phyloP scores from a whole-genome alignment of 768 basidiomycete genomes.

The Cystofilobasidium bisporidii region DNA sequence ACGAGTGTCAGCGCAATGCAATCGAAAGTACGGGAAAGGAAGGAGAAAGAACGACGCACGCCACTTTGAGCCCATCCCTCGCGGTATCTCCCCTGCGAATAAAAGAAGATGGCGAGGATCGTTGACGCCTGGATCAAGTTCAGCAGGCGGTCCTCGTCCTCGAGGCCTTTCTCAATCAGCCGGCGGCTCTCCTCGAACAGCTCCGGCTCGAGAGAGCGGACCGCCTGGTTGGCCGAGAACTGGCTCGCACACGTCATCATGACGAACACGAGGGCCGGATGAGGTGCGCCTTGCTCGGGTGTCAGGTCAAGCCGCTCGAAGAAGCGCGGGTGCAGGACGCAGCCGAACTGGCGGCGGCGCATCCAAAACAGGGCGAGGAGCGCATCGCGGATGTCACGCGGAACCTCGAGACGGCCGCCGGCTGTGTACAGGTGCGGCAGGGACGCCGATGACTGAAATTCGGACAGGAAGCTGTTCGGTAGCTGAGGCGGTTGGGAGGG shows the following conservation, averaged over 20 bases:
- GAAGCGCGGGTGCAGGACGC: neutral
- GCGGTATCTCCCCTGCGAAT: neutral
- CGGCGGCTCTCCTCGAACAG: neutral
- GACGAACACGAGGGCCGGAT: neutral
- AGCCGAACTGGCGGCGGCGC: neutral
- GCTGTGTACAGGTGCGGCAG: neutral
- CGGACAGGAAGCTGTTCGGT: neutral
- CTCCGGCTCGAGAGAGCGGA: neutral
- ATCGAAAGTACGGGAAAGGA: too few species aligned
- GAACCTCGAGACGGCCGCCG: neutral
- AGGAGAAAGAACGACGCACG: neutral
- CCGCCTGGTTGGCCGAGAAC: neutral
- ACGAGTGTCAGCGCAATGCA: too few species aligned
- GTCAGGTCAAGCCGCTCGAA: neutral
- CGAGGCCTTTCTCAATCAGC: neutral
- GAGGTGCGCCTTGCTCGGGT: neutral
- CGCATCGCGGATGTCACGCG: neutral
- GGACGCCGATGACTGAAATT: neutral
- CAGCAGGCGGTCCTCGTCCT: neutral
- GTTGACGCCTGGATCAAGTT: neutral
- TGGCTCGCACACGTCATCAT: conserved; percentile 1
- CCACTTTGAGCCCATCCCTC: neutral
- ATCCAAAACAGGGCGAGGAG: neutral
- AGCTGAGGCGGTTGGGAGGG: neutral
- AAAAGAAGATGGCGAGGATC: neutral